phyloP scores from a whole-genome alignment of 257 asterid species.

The Ophiorrhiza pumila region DNA sequence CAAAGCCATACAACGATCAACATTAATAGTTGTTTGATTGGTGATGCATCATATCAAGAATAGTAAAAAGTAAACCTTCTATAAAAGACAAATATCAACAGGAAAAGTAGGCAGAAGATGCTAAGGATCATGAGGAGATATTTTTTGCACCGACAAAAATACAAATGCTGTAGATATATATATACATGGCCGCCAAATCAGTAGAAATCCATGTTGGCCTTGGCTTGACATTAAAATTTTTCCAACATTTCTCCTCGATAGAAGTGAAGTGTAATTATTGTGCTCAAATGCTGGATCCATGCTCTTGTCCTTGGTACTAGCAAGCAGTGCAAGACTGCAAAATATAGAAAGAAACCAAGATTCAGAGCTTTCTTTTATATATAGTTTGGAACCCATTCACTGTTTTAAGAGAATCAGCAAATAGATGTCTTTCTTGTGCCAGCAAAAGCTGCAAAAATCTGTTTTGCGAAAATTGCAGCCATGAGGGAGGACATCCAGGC shows the following conservation, averaged over 20 bases:
- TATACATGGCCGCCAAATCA: conserved; percentile 89
- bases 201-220: conserved; percentile 91
- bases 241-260: conserved; percentile 53
- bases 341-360: conserved; percentile 12
- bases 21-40: too few relatives aligned
- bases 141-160: neutral
- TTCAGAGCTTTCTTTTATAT: too few relatives aligned
- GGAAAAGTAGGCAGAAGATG: neutral
- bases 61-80: neutral
- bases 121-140: neutral
- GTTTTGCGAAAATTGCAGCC: too few relatives aligned
- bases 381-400: too few relatives aligned
- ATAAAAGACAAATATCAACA: neutral
- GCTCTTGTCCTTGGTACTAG: conserved; percentile 54
- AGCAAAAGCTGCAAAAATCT: too few relatives aligned
- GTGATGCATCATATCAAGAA: neutral
- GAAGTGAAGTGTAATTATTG: conserved; percentile 42
- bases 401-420: too few relatives aligned
- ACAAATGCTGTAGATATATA: neutral
- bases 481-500: too few relatives aligned
- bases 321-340: conserved; percentile 77
- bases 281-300: conserved; percentile 69
- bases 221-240: conserved; percentile 63
- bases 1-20: too few relatives aligned
- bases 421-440: too few relatives aligned